Percentiles rank a stretch among this genome's conserved stretches.
phyloP scores from a whole-genome alignment of 2,329 filamentous ascomycete genomes.

The Torrubiellomyces zombiae region DNA sequence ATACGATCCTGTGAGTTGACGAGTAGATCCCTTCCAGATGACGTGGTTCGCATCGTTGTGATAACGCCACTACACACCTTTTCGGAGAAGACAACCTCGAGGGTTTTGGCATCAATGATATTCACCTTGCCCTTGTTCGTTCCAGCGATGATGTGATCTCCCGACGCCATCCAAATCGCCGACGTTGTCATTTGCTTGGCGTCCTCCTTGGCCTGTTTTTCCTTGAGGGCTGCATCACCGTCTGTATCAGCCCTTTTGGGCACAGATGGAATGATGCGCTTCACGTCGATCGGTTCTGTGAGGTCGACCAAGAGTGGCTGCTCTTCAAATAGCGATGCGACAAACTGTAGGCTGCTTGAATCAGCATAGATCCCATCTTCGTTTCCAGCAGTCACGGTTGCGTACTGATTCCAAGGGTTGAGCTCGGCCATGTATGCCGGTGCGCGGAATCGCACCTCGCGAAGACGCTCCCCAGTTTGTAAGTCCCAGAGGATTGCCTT shows the following conservation, averaged over 20 bases:
- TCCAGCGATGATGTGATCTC: slow-evolving; percentile 78
- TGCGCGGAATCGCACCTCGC: slow-evolving; percentile 79
- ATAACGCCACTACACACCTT: slow-evolving; percentile 79
- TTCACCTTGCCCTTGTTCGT: slow-evolving; percentile 96
- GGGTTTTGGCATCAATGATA: slow-evolving; percentile 71
- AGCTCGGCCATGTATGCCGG: slow-evolving; percentile 93
- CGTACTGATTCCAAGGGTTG: slow-evolving; percentile 74
- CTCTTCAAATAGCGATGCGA: slow-evolving; percentile 86
- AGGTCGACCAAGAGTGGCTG: slow-evolving; percentile 79
- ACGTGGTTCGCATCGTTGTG: slow-evolving; percentile 68
- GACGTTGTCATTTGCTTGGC: slow-evolving; percentile 91
- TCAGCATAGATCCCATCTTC: slow-evolving; percentile 6
- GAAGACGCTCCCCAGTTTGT: slow-evolving; percentile 48
- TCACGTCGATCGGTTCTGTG: slow-evolving; percentile 49
- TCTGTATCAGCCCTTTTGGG: slow-evolving; percentile 60
- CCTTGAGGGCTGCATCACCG: slow-evolving; percentile 50
- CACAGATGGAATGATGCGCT: slow-evolving; percentile 63
- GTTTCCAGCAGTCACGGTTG: background rate
- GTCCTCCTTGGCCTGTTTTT: slow-evolving; percentile 82
- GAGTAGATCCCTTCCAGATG: slow-evolving; percentile 70
- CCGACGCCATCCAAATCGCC: slow-evolving; percentile 70
- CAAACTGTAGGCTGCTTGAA: slow-evolving; percentile 55
- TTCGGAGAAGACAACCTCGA: slow-evolving; percentile 74
- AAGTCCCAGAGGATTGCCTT: slow-evolving; percentile 94
- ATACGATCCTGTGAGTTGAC: slow-evolving; percentile 91